Percentiles rank a stretch among this genome's conserved stretches.
These are phyloP conservation scores for Phytophthora nicotianae DNA, from an alignment of 352 stramenopile species.

Conservation along the genomic window DNA sequence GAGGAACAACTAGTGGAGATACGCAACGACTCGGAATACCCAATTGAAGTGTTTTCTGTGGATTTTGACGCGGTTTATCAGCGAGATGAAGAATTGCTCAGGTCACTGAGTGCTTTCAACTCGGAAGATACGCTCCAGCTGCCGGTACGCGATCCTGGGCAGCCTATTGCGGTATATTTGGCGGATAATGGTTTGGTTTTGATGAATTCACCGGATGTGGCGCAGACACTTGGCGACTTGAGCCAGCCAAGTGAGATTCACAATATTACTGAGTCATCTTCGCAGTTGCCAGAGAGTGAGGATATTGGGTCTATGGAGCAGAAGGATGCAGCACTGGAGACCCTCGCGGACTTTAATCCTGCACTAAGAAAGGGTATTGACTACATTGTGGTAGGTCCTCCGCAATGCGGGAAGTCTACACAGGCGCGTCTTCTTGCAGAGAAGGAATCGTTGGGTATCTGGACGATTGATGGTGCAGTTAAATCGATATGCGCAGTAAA, in stretches of 20 bases:
- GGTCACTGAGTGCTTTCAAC: conserved; percentile 56
- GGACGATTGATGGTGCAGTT: conserved; percentile 82
- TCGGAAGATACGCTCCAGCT: conserved; percentile 75
- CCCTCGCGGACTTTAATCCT: conserved; percentile 6
- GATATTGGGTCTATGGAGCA: not conserved
- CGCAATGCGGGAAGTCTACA: conserved; percentile 78
- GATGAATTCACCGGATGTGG: conserved; percentile 15
- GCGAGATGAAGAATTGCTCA: conserved; percentile 87
- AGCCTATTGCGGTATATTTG: conserved; percentile 67
- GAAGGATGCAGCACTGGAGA: not conserved
- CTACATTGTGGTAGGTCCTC: conserved; percentile 84
- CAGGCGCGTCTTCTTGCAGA: conserved; percentile 77
- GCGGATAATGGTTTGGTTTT: conserved; percentile 44
- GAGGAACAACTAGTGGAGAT: conserved; percentile 72
- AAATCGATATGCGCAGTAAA: conserved; percentile 35
- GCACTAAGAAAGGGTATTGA: conserved; percentile 58
- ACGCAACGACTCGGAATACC: conserved; percentile 88
- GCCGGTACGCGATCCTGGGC: conserved; percentile 69
- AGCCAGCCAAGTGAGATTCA: not conserved
- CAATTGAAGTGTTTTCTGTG: conserved; percentile 92
- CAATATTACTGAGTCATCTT: conserved; percentile 1
- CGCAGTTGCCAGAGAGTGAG: conserved; percentile 9
- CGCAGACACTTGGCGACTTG: not conserved
- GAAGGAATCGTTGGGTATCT: conserved; percentile 67
- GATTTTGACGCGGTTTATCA: conserved; percentile 89